Evolutionary conservation across 1,139 yeast species (phyloP).

Genomic region (Saccharomyces uvarum): DNA sequence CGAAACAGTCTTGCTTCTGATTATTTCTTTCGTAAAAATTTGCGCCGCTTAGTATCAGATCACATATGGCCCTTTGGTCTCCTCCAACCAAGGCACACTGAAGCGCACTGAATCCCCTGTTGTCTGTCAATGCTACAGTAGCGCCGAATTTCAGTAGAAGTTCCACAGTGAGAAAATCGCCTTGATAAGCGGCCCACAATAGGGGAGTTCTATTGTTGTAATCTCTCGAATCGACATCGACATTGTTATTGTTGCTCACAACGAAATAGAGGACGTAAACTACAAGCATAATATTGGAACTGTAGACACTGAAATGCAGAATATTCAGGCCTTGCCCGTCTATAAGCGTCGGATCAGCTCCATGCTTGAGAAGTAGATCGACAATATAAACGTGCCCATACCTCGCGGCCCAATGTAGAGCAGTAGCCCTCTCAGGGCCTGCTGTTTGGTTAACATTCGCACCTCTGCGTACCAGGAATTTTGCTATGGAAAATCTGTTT

Average conservation of each 20-base stretch:
- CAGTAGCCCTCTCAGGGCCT: slow-evolving; percentile 66
- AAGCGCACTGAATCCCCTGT: slow-evolving; percentile 61
- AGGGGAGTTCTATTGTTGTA: slow-evolving; percentile 55
- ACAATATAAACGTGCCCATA: slow-evolving; percentile 77
- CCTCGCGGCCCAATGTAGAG: slow-evolving; percentile 88
- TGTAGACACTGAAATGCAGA: slow-evolving; percentile 75
- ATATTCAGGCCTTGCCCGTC: slow-evolving; percentile 78
- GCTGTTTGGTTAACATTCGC: slow-evolving; percentile 59
- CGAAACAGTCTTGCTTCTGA: slow-evolving; percentile 53
- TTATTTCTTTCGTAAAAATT: slow-evolving; percentile 50
- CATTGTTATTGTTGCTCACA: slow-evolving; percentile 17
- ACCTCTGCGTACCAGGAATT: slow-evolving; percentile 53
- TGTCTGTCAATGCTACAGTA: slow-evolving; percentile 50
- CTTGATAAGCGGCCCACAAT: slow-evolving; percentile 93
- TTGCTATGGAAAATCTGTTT: slow-evolving; percentile 56
- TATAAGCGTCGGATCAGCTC: slow-evolving; percentile 57
- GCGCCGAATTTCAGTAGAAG: slow-evolving; percentile 67
- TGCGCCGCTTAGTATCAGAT: slow-evolving; percentile 56
- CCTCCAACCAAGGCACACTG: slow-evolving; percentile 83
- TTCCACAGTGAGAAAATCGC: slow-evolving; percentile 68
- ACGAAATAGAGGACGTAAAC: slow-evolving; percentile 49
- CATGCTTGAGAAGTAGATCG: slow-evolving; percentile 53
- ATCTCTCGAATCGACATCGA: slow-evolving; percentile 11
- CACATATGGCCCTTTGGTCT: slow-evolving; percentile 35
- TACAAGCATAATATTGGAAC: slow-evolving; percentile 77